These are phyloP conservation scores for Lentinus tigrinus DNA, from an alignment of 768 basidiomycete genomes.

Conservation along the genomic window DNA sequence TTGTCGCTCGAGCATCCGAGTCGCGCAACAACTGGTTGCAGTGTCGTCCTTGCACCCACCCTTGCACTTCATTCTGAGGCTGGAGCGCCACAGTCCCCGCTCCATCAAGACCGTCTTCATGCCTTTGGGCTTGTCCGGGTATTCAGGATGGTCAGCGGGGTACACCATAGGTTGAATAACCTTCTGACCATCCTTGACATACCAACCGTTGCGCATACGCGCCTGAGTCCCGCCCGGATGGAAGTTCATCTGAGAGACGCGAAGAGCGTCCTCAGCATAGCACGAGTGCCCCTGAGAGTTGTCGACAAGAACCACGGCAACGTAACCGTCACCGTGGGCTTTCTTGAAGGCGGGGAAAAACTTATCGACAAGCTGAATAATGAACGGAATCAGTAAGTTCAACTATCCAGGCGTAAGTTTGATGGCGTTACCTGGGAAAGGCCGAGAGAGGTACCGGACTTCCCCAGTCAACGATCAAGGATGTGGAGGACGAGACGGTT, in stretches of 20 bases:
- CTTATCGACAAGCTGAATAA: conserved; percentile 19
- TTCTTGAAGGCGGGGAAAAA: conserved; percentile 22
- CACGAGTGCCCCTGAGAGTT: conserved; percentile 43
- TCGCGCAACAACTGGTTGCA: conserved; percentile 28
- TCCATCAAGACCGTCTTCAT: conserved; percentile 32
- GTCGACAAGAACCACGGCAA: conserved; percentile 39
- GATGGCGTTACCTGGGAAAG: too few relatives aligned
- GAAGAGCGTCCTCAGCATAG: conserved; percentile 37
- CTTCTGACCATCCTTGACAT: conserved; percentile 26
- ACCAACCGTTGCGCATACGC: conserved; percentile 30
- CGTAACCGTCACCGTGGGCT: conserved; percentile 24
- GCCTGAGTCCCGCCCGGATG: conserved; percentile 40
- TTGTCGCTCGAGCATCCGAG: conserved; percentile 27
- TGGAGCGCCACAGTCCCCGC: conserved; percentile 22
- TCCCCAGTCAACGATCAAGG: too few relatives aligned
- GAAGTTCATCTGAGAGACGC: conserved; percentile 35
- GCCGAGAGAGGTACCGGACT: too few relatives aligned
- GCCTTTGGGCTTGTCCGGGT: conserved; percentile 32
- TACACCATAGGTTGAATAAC: conserved; percentile 36
- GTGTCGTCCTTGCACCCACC: neutral
- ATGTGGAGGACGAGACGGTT: too few relatives aligned
- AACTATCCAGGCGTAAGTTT: too few relatives aligned
- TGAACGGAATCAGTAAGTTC: neutral
- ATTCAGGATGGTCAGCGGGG: conserved; percentile 31
- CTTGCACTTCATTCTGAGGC: conserved; percentile 7